These are phyloP conservation scores for Colletotrichum sansevieriae DNA, from an alignment of 2,329 filamentous ascomycete species.

Conservation along the genomic window DNA sequence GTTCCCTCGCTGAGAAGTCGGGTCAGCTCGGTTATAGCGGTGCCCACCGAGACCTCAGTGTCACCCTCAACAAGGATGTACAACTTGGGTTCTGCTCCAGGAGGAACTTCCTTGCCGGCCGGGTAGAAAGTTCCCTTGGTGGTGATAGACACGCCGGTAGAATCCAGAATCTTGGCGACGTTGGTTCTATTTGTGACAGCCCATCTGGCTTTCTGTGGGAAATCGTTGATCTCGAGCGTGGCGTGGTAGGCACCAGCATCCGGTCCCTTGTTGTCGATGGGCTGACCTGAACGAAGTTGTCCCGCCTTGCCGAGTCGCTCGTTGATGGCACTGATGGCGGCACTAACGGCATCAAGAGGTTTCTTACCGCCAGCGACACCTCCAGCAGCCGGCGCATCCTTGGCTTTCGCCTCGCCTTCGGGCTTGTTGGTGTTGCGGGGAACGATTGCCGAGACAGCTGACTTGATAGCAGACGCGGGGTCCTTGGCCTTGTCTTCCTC, in stretches of 20 bases:
- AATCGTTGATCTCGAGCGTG: slow-evolving; percentile 98
- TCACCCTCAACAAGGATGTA: slow-evolving; percentile 99
- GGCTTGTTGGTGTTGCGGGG: slow-evolving; percentile 64
- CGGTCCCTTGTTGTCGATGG: slow-evolving; percentile 98
- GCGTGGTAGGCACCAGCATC: slow-evolving; percentile 97
- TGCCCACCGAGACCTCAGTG: slow-evolving; percentile 90
- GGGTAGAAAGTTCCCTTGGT: slow-evolving; percentile 95
- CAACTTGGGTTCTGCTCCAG: slow-evolving; percentile 87
- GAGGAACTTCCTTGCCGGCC: slow-evolving; percentile 81
- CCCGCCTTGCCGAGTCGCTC: slow-evolving; percentile 89
- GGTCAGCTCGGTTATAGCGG: slow-evolving; percentile 91
- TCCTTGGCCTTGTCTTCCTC: slow-evolving; percentile 79
- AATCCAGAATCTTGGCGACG: slow-evolving; percentile 96
- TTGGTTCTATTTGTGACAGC: slow-evolving; percentile 98
- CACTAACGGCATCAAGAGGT: slow-evolving; percentile 86
- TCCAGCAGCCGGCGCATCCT: slow-evolving; percentile 64
- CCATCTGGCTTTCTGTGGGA: slow-evolving; percentile 98
- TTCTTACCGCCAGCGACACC: slow-evolving; percentile 68
- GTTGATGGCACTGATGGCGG: slow-evolving; percentile 93
- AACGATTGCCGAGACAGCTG: slow-evolving; percentile 70
- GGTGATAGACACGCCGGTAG: slow-evolving; percentile 95
- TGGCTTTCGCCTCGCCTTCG: slow-evolving; percentile 54
- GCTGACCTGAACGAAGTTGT: slow-evolving; percentile 89
- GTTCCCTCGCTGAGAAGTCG: slow-evolving; percentile 91
- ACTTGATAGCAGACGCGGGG: slow-evolving; percentile 74